A percentile compares a stretch with the other conserved stretches of the same genome.
Conservation (phyloP, 495 filamentous ascomycete genomes). For the Hypomontagnella monticulosa region DNA sequence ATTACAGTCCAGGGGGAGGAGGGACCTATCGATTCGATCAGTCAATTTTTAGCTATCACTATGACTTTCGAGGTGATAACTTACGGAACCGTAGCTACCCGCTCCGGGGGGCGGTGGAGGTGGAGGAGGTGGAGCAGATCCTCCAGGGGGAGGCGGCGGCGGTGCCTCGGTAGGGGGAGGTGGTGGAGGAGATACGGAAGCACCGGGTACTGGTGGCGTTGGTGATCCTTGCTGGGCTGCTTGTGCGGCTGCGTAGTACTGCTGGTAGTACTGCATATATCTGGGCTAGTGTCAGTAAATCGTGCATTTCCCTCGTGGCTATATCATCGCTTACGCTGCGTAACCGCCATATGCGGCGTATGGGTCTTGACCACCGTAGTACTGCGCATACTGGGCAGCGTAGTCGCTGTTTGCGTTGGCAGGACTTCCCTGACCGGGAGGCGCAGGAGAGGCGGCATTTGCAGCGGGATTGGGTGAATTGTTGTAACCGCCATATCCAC, state of each 20-base stretch:
- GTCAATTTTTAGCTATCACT: conserved; percentile 21
- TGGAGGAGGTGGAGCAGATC: conserved; percentile 59
- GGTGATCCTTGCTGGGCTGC: conserved; percentile 58
- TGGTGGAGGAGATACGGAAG: conserved; percentile 65
- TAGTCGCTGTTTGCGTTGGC: conserved; percentile 64
- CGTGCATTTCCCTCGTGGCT: not conserved
- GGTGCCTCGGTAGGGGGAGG: conserved; percentile 69
- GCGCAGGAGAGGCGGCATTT: conserved; percentile 43
- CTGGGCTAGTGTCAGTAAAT: conserved; percentile 47
- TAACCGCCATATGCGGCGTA: conserved; percentile 95
- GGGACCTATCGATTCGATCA: conserved; percentile 53
- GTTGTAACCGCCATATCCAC: conserved; percentile 52
- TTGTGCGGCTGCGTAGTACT: conserved; percentile 64
- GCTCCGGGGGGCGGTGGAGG: conserved; percentile 70
- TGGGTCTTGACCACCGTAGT: conserved; percentile 79
- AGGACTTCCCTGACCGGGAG: conserved; percentile 50
- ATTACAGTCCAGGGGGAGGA: conserved; percentile 64
- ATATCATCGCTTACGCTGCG: conserved; percentile 56
- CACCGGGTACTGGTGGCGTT: conserved; percentile 52
- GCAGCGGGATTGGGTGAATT: conserved; percentile 47
- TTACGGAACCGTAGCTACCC: conserved; percentile 74
- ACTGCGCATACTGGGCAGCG: conserved; percentile 85
- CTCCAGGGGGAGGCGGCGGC: conserved; percentile 70
- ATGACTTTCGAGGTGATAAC: conserved; percentile 29
- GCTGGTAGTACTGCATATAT: conserved; percentile 78